Percentiles rank a stretch among this genome's conserved stretches.
These are phyloP conservation scores for Lagenaria siceraria DNA, from an alignment of 306 rosid species.

Conservation along the genomic window DNA sequence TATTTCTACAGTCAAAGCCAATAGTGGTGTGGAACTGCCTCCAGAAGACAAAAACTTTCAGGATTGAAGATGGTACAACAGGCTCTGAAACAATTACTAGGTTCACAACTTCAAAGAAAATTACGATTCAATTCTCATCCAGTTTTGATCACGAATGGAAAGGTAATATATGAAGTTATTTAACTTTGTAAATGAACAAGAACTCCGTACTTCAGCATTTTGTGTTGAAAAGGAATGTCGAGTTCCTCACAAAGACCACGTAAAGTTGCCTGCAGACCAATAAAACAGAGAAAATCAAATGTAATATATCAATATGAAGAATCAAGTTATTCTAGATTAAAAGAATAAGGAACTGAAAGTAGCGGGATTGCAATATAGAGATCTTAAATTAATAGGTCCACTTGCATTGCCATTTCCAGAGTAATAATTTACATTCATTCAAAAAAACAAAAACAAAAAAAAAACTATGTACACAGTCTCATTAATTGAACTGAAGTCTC, in stretches of 20 bases:
- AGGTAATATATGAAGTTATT: not conserved
- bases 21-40: not conserved
- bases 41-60: not conserved
- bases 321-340: not conserved
- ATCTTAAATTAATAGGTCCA: not conserved
- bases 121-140: not conserved
- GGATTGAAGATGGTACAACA: not conserved
- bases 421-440: not conserved
- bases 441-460: too few species aligned
- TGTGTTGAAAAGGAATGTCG: conserved; percentile 53
- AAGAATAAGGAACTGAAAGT: not conserved
- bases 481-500: not conserved
- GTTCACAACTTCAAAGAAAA: not conserved
- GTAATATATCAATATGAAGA: not conserved
- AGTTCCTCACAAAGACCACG: conserved; percentile 60
- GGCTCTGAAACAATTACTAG: not conserved
- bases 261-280: conserved; percentile 44
- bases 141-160: not conserved
- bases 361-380: not conserved
- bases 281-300: not conserved
- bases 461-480: not conserved
- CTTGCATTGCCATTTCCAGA: not conserved
- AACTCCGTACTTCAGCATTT: conserved; percentile 59
- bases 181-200: conserved; percentile 4
- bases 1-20: not conserved